Base-by-base conservation (phyloP, 805 yeast species). In the Saccharomycopsis synnaedendra region DNA sequence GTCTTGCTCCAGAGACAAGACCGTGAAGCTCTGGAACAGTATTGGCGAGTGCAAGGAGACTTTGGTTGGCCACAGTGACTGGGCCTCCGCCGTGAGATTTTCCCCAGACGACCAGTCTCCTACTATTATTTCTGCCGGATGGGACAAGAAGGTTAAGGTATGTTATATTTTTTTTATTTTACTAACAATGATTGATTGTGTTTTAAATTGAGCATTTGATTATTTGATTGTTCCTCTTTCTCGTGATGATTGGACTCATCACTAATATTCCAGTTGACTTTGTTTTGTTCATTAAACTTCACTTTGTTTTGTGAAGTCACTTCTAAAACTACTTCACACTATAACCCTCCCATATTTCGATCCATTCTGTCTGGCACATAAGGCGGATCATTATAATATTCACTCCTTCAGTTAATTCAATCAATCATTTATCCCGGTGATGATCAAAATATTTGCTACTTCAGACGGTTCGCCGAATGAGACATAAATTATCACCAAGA, bases 91-190 rank as follows among this genome's bases (percentile, higher is more conserved):
- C 63, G 97, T 89, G 65, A 85, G 96, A 80, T 87, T 90, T 82
- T 86, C 95, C 62, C 97, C 97, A 73, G 70, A 69, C 57, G 78
- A 79, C 60, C 67, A 76, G 56, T 71, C 81, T 57, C 70, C 86
- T 64, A 77, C 83, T 61, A 83, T 87, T 65, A 82, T 90, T 75
- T 90, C 99, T 62, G 97, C 97, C 66, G 95, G 96, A 69, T 87
- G 95, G 90, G 99, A 93, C 74, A 93, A 90, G 78, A 75, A 89
- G 64, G 95, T 94, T 65, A 93, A 93, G 89, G 98, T 90, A 87
- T 77, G 96, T 87, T 66, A 50, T 50, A 43, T 47, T 45, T 44
- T 55, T 48, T 50, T 45, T 54, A 36, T 30, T 45, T 42, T 32
- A 32, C 19, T 19, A 19, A 19, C 19, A 19, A 19, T 19, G 19